These are phyloP conservation scores for Fraxinus anomala DNA, from an alignment of 257 asterid species.

Conservation along the genomic window DNA sequence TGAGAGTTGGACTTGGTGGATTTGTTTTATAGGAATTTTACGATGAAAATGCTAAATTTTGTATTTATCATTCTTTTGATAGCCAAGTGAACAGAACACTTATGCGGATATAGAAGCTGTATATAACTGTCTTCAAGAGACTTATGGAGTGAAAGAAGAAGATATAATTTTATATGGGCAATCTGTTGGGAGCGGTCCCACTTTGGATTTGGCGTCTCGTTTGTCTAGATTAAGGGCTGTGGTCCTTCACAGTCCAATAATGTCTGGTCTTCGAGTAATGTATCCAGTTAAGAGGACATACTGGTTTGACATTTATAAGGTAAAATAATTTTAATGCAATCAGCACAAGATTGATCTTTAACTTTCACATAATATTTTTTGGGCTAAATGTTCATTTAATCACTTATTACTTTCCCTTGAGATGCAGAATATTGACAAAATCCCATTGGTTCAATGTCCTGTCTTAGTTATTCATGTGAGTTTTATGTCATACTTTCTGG, in stretches of 20 bases:
- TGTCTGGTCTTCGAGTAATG: conserved; percentile 93
- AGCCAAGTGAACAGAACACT: conserved; percentile 94
- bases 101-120: conserved; percentile 94
- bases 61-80: conserved; percentile 24
- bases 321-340: conserved; percentile 28
- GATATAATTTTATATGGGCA: conserved; percentile 86
- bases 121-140: conserved; percentile 74
- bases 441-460: conserved; percentile 82
- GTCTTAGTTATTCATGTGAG: conserved; percentile 93
- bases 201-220: conserved; percentile 87
- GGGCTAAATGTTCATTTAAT: conserved; percentile 7
- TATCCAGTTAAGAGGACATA: conserved; percentile 90
- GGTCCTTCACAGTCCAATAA: conserved; percentile 94
- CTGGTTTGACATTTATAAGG: conserved; percentile 98
- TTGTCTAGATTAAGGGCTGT: conserved; percentile 80
- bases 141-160: conserved; percentile 82
- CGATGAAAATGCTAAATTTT: conserved; percentile 29
- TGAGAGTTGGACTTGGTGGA: conserved; percentile 31
- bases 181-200: conserved; percentile 97
- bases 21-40: conserved; percentile 23
- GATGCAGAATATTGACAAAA: conserved; percentile 85
- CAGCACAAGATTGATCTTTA: conserved; percentile 17
- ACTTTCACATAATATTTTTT: conserved; percentile 19
- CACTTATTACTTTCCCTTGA: conserved; percentile 14
- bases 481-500: conserved; percentile 22